phyloP scores from a whole-genome alignment of 2,329 filamentous ascomycete genomes.

The Alternaria arborescens region DNA sequence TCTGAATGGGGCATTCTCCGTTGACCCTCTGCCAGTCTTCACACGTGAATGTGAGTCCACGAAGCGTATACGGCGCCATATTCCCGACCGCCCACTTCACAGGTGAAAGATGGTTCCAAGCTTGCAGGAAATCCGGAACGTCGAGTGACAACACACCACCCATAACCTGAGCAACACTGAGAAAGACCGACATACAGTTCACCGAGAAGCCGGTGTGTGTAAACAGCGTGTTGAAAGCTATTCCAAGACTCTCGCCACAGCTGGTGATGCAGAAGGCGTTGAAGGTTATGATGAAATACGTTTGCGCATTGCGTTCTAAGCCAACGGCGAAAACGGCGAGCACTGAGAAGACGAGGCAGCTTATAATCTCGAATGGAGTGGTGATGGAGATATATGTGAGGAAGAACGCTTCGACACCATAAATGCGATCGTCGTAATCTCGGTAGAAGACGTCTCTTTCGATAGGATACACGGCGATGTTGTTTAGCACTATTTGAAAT shows the following conservation, averaged over 20 bases:
- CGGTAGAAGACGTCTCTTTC: conserved; percentile 80
- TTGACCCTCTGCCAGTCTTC: conserved; percentile 65
- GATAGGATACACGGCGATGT: conserved; percentile 75
- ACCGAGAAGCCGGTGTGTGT: conserved; percentile 78
- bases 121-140: conserved; percentile 37
- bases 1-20: conserved; percentile 71
- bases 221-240: conserved; percentile 82
- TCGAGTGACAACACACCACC: conserved; percentile 38
- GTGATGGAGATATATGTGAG: conserved; percentile 75
- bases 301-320: conserved; percentile 67
- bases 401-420: conserved; percentile 75
- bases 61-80: conserved; percentile 71
- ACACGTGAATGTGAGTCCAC: conserved; percentile 70
- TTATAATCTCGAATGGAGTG: conserved; percentile 74
- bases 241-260: conserved; percentile 78
- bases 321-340: conserved; percentile 71
- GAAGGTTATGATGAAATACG: conserved; percentile 74
- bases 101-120: conserved; percentile 75
- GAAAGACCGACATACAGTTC: conserved; percentile 73
- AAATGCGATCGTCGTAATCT: conserved; percentile 77
- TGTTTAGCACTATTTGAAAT: conserved; percentile 69
- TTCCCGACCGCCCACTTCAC: conserved; percentile 75
- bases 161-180: conserved; percentile 76
- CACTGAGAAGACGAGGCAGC: conserved; percentile 71
- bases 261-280: conserved; percentile 76